These are phyloP conservation scores for Leccinum truebloodii DNA, from an alignment of 768 basidiomycete species.

Conservation along the genomic window DNA sequence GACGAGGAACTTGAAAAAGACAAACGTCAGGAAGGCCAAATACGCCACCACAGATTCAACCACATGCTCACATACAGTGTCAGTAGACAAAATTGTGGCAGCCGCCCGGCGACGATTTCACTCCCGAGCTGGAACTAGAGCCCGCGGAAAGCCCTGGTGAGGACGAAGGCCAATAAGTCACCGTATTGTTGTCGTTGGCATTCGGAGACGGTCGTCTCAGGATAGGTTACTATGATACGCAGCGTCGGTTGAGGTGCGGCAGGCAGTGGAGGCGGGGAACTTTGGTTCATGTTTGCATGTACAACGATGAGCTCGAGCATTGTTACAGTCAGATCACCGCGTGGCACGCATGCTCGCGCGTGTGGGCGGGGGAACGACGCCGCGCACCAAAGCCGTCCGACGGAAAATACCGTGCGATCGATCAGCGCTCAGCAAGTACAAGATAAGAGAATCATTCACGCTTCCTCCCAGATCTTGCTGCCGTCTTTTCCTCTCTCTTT, in stretches of 20 bases:
- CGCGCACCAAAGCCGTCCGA: neutral
- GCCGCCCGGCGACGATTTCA: slow-evolving; percentile 13
- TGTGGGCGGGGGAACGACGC: neutral
- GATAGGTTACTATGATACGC: slow-evolving; percentile 57
- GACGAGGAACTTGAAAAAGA: too few relatives aligned
- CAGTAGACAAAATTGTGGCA: too few relatives aligned
- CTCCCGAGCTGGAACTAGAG: slow-evolving; percentile 1
- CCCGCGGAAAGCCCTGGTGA: slow-evolving; percentile 13
- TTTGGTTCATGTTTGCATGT: slow-evolving; percentile 37
- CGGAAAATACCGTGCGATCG: slow-evolving; percentile 6
- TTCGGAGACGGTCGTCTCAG: slow-evolving; percentile 62
- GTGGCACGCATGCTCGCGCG: neutral
- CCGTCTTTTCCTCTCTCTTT: slow-evolving; percentile 31
- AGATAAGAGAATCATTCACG: slow-evolving; percentile 46
- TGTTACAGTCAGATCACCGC: slow-evolving; percentile 46
- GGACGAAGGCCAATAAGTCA: slow-evolving; percentile 9
- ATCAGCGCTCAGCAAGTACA: slow-evolving; percentile 9
- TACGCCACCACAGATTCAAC: too few relatives aligned
- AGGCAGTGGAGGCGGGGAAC: slow-evolving; percentile 49
- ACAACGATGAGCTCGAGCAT: slow-evolving; percentile 68
- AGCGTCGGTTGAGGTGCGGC: slow-evolving; percentile 62
- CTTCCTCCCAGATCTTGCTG: slow-evolving; percentile 65
- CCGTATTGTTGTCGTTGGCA: neutral
- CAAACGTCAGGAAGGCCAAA: too few relatives aligned
- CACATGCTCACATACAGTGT: too few relatives aligned